A percentile compares a stretch with the other conserved stretches of the same genome.
Evolutionary conservation across 495 filamentous ascomycete genomes (phyloP).

Genomic region (Chaetomium fimeti): DNA sequence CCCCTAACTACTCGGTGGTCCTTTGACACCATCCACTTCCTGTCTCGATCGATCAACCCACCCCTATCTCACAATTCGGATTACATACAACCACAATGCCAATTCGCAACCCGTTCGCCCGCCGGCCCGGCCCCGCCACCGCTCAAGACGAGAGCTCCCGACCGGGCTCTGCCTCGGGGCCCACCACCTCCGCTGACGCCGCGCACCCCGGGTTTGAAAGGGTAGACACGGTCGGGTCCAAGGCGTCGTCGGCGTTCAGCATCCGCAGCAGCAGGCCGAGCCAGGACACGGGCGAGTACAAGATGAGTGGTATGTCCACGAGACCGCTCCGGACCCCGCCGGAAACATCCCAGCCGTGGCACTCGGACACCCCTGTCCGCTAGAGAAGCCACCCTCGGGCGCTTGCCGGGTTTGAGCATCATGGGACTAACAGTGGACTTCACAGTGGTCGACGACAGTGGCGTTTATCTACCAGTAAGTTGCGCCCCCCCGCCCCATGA

Average conservation of each 20-base stretch:
- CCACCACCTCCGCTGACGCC: conserved; percentile 17
- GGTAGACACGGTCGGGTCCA: conserved; percentile 56
- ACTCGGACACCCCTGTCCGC: not conserved
- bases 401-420: not conserved
- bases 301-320: conserved; percentile 68
- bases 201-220: conserved; percentile 52
- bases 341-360: conserved; percentile 1
- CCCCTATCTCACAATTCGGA: not conserved
- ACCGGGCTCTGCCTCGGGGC: conserved; percentile 38
- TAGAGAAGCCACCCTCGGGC: not conserved
- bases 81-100: conserved; percentile 53
- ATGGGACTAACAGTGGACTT: not conserved
- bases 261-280: conserved; percentile 56
- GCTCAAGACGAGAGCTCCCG: conserved; percentile 55
- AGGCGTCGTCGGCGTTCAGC: conserved; percentile 59
- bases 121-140: conserved; percentile 52
- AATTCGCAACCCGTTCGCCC: conserved; percentile 73
- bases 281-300: conserved; percentile 69
- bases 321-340: conserved; percentile 3
- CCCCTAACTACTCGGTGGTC: not conserved
- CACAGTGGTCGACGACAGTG: conserved; percentile 92
- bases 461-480: conserved; percentile 89
- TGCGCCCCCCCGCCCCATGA: not conserved
- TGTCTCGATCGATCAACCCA: not conserved
- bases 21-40: not conserved